Base-by-base conservation (phyloP, 1,139 yeast genomes). In the Oligophagozyma castellii region DNA sequence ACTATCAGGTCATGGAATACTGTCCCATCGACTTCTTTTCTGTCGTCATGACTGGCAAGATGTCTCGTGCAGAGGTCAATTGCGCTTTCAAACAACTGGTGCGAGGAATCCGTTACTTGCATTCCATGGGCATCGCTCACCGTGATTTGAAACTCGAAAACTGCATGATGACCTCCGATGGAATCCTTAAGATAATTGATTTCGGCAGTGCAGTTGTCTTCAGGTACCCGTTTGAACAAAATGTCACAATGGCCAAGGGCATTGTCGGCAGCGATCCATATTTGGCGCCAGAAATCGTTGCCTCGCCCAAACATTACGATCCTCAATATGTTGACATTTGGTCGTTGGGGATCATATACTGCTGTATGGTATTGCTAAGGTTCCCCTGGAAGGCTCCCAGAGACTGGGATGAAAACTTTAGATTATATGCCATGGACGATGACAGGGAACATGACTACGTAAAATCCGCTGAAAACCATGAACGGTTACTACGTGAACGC, bases 351-450 rank as follows among this genome's bases (percentile, higher is more conserved):
- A 84, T 89, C 29, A 84, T 89, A 21, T 89, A 77, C 53, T 86
- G 96, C 57, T 89, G 96, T 56, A 84, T 86, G 94, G 73, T 89
- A 28, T 61, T 89, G 41, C 78, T 86, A 45, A 65, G 95, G 46
- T 89, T 89, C 59, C 98, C 98, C 1, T 89, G 98, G 98, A 86
- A 86, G 49, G 80, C 80, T 4, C 98, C 98, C 4, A 71, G 71
- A 42, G 63, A 70, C 12, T 68, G 76, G 7, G 98, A 89, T 55
- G 75, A 76, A 37, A 79, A 93, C 38, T 89, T 75, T 59, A 70
- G 71, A 51, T 58, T 74, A 59, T 64, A 44, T 51, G 60, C 43
- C 54, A 53, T 55, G 57, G 61, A 42, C 5, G 64, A 59, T 40
- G 61, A 58, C 29, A 42, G 45, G n/a, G 58, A 56, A 8, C 66